A percentile compares a stretch with the other conserved stretches of the same genome.
These are phyloP conservation scores for Mycena latifolia DNA, from an alignment of 768 basidiomycete genomes.

Conservation along the genomic window DNA sequence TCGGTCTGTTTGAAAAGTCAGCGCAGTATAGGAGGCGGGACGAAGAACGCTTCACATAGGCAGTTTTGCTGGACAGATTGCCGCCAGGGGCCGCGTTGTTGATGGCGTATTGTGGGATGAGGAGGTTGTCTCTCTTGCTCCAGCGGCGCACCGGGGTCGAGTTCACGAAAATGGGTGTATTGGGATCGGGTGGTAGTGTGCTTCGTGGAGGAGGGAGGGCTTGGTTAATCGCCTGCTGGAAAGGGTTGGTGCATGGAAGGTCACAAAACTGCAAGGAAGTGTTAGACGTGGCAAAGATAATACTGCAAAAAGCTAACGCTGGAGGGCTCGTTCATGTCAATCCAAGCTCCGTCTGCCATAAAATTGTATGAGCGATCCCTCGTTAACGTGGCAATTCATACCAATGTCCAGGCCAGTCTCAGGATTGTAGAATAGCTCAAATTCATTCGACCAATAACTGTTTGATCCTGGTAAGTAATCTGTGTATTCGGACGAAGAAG, in stretches of 20 bases:
- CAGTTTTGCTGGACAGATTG: slow-evolving; percentile 65
- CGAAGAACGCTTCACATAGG: slow-evolving; percentile 54
- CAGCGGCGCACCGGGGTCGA: slow-evolving; percentile 26
- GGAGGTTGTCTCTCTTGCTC: slow-evolving; percentile 50
- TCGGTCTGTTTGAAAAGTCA: slow-evolving; percentile 43
- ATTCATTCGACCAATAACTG: slow-evolving; percentile 76
- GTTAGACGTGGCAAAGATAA: slow-evolving; percentile 7
- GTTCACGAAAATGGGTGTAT: slow-evolving; percentile 64
- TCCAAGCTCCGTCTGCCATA: slow-evolving; percentile 75
- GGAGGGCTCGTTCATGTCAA: slow-evolving; percentile 82
- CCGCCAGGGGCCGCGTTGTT: slow-evolving; percentile 64
- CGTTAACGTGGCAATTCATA: slow-evolving; percentile 71
- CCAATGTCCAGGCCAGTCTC: slow-evolving; percentile 72
- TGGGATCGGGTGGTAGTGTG: slow-evolving; percentile 62
- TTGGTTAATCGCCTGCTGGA: slow-evolving; percentile 65
- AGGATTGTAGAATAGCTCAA: slow-evolving; percentile 66
- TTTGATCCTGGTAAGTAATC: background rate
- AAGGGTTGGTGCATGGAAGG: slow-evolving; percentile 71
- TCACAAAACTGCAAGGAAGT: slow-evolving; percentile 66
- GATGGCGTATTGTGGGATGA: slow-evolving; percentile 70
- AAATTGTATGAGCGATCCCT: background rate
- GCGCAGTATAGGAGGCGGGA: background rate
- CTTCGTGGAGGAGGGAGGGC: slow-evolving; percentile 67
- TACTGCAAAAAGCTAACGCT: slow-evolving; percentile 56
- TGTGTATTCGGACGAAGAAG: background rate